Evolutionary conservation across 805 yeast species (phyloP).

Genomic region (Candida nanaspora): DNA sequence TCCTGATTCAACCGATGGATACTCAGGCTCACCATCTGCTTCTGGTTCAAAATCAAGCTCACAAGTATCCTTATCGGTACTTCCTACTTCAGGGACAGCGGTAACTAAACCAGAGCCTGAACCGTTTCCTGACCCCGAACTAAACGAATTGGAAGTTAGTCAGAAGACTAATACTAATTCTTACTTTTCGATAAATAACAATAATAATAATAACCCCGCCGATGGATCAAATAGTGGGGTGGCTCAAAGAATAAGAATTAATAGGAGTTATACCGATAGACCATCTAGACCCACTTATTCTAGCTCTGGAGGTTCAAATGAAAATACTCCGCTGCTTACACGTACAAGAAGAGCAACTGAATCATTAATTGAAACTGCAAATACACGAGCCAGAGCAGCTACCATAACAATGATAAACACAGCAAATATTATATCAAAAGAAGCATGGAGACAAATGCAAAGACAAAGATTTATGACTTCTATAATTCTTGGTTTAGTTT

Average conservation of each 20-base stretch:
- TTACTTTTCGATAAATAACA: background rate
- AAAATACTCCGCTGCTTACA: constrained; percentile 1
- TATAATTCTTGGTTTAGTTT: constrained; percentile 40
- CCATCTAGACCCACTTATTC: background rate
- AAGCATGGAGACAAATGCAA: constrained; percentile 19
- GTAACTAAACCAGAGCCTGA: too few relatives aligned
- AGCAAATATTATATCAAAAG: constrained; percentile 16
- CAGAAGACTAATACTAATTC: background rate
- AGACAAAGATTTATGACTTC: constrained; percentile 36
- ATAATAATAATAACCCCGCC: background rate
- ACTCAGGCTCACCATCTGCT: too few relatives aligned
- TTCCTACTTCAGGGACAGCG: too few relatives aligned
- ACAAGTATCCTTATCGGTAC: too few relatives aligned
- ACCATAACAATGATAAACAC: constrained; percentile 18
- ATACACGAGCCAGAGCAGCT: constrained; percentile 14
- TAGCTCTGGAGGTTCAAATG: too few relatives aligned
- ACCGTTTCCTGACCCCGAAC: background rate
- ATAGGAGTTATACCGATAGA: background rate
- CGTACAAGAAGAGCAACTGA: constrained; percentile 3
- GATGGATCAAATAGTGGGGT: background rate
- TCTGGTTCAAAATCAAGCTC: too few relatives aligned
- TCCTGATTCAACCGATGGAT: too few relatives aligned
- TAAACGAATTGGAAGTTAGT: background rate
- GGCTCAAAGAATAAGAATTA: background rate
- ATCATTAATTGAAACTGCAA: constrained; percentile 3